Base-by-base conservation (phyloP, 2,329 filamentous ascomycete genomes). In the Pseudogymnoascus sp. region DNA sequence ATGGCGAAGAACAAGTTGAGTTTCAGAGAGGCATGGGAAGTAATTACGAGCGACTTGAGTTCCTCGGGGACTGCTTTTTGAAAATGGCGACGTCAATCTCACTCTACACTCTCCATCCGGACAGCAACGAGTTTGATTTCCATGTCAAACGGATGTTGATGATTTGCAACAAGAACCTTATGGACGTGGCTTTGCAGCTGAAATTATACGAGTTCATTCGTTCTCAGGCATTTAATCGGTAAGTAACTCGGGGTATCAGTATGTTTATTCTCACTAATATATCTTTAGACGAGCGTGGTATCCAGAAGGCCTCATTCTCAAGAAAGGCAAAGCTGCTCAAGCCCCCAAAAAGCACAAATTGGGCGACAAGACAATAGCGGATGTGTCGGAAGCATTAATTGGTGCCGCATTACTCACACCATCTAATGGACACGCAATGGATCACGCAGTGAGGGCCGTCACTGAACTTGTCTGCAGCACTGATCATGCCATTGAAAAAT, bases 31-130 rank as follows among this genome's bases (percentile, higher is more conserved):
- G 92, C 2, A 96, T 96, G 91, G 91, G 92, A 1, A 88, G 87
- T 39, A 97, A 97, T 68, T 99, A 99, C 69, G 94, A 99, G 73
- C 84, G 94, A 11, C 81, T 97, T 0, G 94, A 99, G 70, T 96
- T 97, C 64, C 80, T 97, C 2, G 94, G 94, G 0, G 94, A 99
- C 72, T 90, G 88, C 35, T 96, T 97, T 70, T 80, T 99, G 64
- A 99, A 99, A 75, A 93, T 97, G 87, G 91, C 90, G 10, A 97
- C 93, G 0, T 93, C 92, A 0, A 92, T 99, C 61, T 87, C 92
- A 0, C 79, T 96, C 0, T 97, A 89, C 71, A 88, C 88, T 0
- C 81, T 86, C 29, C 85, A 89, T 19, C 91, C 91, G 0, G 83
- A 89, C 58, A 85, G 89, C 65, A 85, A 91, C 66, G 94, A 99